Conservation (phyloP, 345 rosid genomes). For the Brassica incana region DNA sequence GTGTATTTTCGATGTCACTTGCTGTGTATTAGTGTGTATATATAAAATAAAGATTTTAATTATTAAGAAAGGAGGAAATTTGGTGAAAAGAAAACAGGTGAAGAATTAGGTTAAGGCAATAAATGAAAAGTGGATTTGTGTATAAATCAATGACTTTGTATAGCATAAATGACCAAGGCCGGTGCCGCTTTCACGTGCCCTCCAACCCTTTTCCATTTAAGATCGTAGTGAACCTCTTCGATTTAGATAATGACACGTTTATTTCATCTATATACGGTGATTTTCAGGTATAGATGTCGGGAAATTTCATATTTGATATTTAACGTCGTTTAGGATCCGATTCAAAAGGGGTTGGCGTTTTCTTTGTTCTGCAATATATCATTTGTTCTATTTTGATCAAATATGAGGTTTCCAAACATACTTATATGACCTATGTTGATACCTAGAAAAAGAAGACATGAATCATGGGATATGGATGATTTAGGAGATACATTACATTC, state of each 20-base stretch:
- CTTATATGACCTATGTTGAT: background rate
- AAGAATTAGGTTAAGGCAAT: conserved; percentile 38
- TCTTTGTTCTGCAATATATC: background rate
- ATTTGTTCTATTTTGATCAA: background rate
- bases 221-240: conserved; percentile 24
- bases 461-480: background rate
- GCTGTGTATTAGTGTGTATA: background rate
- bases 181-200: conserved; percentile 35
- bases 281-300: background rate
- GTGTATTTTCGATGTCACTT: conserved; percentile 18
- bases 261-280: background rate
- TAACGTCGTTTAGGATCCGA: background rate
- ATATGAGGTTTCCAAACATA: background rate
- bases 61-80: conserved; percentile 6
- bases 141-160: conserved; percentile 13
- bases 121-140: conserved; percentile 25
- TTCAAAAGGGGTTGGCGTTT: background rate
- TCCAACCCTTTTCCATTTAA: conserved; percentile 31
- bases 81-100: conserved; percentile 40
- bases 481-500: too few relatives aligned
- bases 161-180: conserved; percentile 29
- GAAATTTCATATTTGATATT: background rate
- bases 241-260: conserved; percentile 12
- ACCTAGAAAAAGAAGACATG: background rate
- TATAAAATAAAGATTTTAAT: background rate